These are phyloP conservation scores for Phlebiopsis gigantea DNA, from an alignment of 768 basidiomycete species.

Conservation along the genomic window DNA sequence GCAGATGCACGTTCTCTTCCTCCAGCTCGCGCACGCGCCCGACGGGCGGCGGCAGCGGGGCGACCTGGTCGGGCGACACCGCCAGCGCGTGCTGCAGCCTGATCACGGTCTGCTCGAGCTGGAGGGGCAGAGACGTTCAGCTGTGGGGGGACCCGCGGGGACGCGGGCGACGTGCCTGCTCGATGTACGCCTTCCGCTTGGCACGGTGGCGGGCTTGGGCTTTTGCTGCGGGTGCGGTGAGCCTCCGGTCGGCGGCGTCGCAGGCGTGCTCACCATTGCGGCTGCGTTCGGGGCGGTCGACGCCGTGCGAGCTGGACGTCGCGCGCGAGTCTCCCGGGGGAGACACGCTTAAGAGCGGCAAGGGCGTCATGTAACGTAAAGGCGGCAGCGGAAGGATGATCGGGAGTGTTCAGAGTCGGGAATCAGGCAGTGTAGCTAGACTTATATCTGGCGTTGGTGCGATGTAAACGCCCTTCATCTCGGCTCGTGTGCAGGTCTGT, in stretches of 20 bases:
- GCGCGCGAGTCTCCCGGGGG: not conserved
- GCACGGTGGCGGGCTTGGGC: conserved; percentile 88
- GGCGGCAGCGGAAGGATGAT: conserved; percentile 11
- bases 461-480: conserved; percentile 2
- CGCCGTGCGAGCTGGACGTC: not conserved
- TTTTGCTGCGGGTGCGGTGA: conserved; percentile 40
- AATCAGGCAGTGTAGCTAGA: conserved; percentile 8
- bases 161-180: conserved; percentile 48
- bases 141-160: not conserved
- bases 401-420: conserved; percentile 10
- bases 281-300: conserved; percentile 18
- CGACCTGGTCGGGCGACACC: conserved; percentile 69
- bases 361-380: conserved; percentile 18
- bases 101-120: conserved; percentile 84
- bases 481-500: conserved; percentile 9
- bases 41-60: conserved; percentile 65
- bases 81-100: conserved; percentile 75
- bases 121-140: not conserved
- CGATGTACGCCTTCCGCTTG: conserved; percentile 91
- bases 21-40: conserved; percentile 78
- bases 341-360: conserved; percentile 7
- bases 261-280: conserved; percentile 19
- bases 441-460: conserved; percentile 9
- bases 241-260: not conserved
- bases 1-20: conserved; percentile 68